Percentiles rank a stretch among this genome's conserved stretches.
These are phyloP conservation scores for Nitzschia sp. DNA, from an alignment of 108 stramenopile genomes.

Conservation along the genomic window DNA sequence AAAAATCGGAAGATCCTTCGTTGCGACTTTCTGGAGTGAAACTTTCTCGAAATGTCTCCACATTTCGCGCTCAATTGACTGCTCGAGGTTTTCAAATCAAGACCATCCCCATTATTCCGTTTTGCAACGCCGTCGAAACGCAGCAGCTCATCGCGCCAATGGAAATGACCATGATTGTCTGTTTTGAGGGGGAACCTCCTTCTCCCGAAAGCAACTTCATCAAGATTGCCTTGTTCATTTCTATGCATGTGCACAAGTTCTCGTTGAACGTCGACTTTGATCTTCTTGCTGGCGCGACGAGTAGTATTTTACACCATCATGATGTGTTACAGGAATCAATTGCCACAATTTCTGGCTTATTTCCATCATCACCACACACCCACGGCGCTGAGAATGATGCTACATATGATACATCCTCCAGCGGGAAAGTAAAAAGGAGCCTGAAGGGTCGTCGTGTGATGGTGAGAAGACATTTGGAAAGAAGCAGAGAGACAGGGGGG, in stretches of 20 bases:
- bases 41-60: slow-evolving; percentile 32
- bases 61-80: slow-evolving; percentile 60
- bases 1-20: slow-evolving; percentile 21
- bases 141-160: slow-evolving; percentile 50
- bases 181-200: slow-evolving; percentile 59
- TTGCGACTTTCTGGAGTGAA: slow-evolving; percentile 13
- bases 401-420: not conserved
- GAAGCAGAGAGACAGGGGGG: slow-evolving; percentile 40
- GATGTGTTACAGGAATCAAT: slow-evolving; percentile 2
- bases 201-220: slow-evolving; percentile 15
- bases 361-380: slow-evolving; percentile 1
- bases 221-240: slow-evolving; percentile 45
- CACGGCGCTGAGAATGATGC: not conserved
- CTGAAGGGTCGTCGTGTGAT: slow-evolving; percentile 31
- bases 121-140: slow-evolving; percentile 29
- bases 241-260: slow-evolving; percentile 49
- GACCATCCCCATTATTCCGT: slow-evolving; percentile 46
- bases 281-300: slow-evolving; percentile 45
- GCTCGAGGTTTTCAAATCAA: slow-evolving; percentile 46
- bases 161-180: slow-evolving; percentile 56
- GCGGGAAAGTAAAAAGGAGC: slow-evolving; percentile 11
- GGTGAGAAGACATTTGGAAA: slow-evolving; percentile 25
- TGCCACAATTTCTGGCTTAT: not conserved
- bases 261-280: slow-evolving; percentile 54
- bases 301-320: slow-evolving; percentile 53